Evolutionary conservation across 345 rosid genomes (phyloP), one percentile per base, ranked within the genome.

Genomic region (Melastoma malabathricum): DNA sequence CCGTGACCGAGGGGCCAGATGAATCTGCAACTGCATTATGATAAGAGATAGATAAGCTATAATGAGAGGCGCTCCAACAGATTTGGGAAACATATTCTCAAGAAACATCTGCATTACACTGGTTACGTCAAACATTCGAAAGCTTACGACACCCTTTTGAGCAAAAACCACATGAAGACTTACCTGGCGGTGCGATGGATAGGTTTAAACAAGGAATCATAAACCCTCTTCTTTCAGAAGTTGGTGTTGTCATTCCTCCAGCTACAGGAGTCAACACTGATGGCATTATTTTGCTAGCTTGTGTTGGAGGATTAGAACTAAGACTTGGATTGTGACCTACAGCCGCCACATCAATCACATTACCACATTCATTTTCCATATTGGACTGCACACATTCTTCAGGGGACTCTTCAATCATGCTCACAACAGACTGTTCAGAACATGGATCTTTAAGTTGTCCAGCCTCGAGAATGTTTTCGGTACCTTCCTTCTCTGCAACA

Each of bases 151-250:
- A 9, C 12, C 41, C 12, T 34, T 34, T 34, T 9, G 12, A 34
- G 55, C 48, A 47, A 38, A 20, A 29, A 49, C 44, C 29, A 47
- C 27, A 56, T 48, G 20, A 50, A 23, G 52, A 43, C 46, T 23
- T 75, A 75, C 80, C 76, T 18, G 63, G 60, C 39, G 59, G 62
- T 50, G 69, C 58, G 46, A 58, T 46, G 25, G 67, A 65, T n/a
- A 58, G 62, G 60, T 68, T 50, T 46, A 71, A 54, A 48, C 46
- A 47, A 47, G 59, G 58, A 20, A 13, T 43, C 14, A 1, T 31
- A 57, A 18, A 10, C 39, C 43, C 54, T 48, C 59, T 59, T 46
- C 19, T 57, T 27, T 19, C 31, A 22, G 7, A 29, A 17, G 48
- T 57, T 12, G 66, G 48, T 43, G 52, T 34, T 17, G 5, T 46